A percentile compares a stretch with the other conserved stretches of the same genome.
Conservation (phyloP, 1,284 basidiomycete species). For the Golubevia sp. region DNA sequence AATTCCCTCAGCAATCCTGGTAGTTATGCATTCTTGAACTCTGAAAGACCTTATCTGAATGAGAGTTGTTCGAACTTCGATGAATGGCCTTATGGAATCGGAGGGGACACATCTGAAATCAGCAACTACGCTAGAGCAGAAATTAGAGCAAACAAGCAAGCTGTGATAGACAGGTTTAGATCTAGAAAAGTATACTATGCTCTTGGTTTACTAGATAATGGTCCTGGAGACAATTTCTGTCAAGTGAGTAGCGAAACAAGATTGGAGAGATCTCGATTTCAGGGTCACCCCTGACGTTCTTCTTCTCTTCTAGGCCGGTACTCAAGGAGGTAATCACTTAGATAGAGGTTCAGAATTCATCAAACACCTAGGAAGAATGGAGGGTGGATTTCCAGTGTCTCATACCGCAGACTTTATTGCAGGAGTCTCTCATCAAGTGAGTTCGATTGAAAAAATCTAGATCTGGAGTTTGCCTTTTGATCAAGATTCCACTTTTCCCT, state of each 20-base stretch:
- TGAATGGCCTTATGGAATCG: conserved; percentile 44
- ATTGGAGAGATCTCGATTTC: no score
- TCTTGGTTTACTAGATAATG: conserved; percentile 42
- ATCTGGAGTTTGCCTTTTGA: no score
- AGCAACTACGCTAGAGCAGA: conserved; percentile 32
- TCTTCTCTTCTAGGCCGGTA: conserved; percentile 13
- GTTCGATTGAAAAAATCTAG: no score
- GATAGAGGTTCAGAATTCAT: conserved; percentile 47
- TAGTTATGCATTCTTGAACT: conserved; percentile 41
- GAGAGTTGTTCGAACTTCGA: conserved; percentile 13
- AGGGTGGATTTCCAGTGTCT: conserved; percentile 19
- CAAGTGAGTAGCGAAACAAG: conserved; percentile 5
- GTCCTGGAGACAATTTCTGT: conserved; percentile 49
- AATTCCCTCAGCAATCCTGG: conserved; percentile 36
- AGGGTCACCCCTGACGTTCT: no score
- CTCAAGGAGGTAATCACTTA: conserved; percentile 48
- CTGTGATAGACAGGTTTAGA: conserved; percentile 30
- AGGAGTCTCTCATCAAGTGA: conserved; percentile 36
- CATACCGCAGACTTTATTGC: conserved; percentile 46
- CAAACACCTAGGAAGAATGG: conserved; percentile 12
- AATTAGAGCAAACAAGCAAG: conserved; percentile 26
- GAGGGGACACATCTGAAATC: conserved; percentile 21
- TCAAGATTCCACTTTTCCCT: no score
- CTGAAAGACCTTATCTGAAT: conserved; percentile 21
- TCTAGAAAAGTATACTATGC: conserved; percentile 37